These are phyloP conservation scores for Tetrahymena borealis DNA, from an alignment of 73 alveolate species.

Conservation along the genomic window DNA sequence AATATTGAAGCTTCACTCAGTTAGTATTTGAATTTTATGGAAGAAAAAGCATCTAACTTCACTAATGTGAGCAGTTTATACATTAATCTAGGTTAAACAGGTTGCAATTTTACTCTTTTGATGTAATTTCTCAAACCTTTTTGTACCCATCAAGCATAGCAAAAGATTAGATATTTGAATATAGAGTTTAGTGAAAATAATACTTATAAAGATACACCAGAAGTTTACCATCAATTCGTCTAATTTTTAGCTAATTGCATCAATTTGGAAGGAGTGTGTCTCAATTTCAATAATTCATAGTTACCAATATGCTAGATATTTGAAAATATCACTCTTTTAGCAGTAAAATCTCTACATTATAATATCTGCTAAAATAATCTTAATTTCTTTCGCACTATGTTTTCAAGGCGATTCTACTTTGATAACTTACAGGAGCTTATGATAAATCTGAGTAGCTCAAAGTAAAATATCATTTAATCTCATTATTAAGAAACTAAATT, in stretches of 20 bases:
- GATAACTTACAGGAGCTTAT: not conserved
- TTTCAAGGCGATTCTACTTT: not conserved
- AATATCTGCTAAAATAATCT: not conserved
- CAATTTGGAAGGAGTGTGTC: not conserved
- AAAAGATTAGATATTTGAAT: not conserved
- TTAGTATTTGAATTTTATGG: not conserved
- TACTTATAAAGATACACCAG: not conserved
- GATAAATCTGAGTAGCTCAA: not conserved
- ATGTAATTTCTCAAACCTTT: not conserved
- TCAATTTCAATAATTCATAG: not conserved
- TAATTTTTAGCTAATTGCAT: not conserved
- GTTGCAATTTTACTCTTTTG: not conserved
- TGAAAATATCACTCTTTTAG: not conserved
- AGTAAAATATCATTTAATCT: not conserved
- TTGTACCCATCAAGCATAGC: not conserved
- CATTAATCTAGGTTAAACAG: not conserved
- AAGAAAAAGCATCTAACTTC: not conserved
- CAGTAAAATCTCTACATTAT: not conserved
- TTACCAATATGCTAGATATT: not conserved
- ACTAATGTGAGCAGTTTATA: not conserved
- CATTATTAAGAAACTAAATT: not conserved
- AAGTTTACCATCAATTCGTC: not conserved
- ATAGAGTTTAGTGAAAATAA: not conserved
- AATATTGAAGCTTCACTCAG: not conserved
- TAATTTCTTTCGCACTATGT: not conserved